A percentile compares a stretch with the other conserved stretches of the same genome.
These are phyloP conservation scores for Botrytis medusae DNA, from an alignment of 2,329 filamentous ascomycete species.

Conservation along the genomic window DNA sequence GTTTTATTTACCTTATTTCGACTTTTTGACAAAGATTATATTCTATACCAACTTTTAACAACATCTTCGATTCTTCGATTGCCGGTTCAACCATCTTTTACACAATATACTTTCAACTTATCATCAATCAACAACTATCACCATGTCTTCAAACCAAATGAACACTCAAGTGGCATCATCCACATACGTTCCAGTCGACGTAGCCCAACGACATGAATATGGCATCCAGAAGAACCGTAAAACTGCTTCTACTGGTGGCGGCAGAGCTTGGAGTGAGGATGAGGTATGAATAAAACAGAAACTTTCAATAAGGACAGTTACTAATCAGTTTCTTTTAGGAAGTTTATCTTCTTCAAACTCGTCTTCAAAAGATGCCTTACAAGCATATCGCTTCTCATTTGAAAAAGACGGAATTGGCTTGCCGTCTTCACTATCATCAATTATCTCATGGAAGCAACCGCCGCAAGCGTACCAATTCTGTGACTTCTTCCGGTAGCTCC, in stretches of 20 bases:
- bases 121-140: conserved; percentile 34
- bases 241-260: conserved; percentile 68
- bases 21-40: conserved; percentile 41
- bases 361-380: conserved; percentile 85
- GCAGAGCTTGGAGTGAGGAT: conserved; percentile 81
- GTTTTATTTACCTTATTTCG: conserved; percentile 24
- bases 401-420: conserved; percentile 85
- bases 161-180: conserved; percentile 38
- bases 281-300: conserved; percentile 55
- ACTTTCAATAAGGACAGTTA: not conserved
- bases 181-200: conserved; percentile 47
- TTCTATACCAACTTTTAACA: conserved; percentile 47
- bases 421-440: conserved; percentile 84
- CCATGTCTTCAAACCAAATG: conserved; percentile 41
- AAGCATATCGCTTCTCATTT: conserved; percentile 84
- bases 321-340: conserved; percentile 54
- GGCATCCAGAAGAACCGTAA: conserved; percentile 66
- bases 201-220: conserved; percentile 57
- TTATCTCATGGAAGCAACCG: conserved; percentile 79
- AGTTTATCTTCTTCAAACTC: conserved; percentile 78
- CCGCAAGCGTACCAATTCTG: conserved; percentile 72
- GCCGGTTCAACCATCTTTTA: conserved; percentile 38
- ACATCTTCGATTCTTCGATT: conserved; percentile 37
- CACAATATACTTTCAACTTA: conserved; percentile 29
- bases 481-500: conserved; percentile 61